Percentiles rank a stretch among this genome's conserved stretches.
Evolutionary conservation across 192 early-diverging fungal genomes (phyloP).

Genomic region (Backusella tarrabulga): DNA sequence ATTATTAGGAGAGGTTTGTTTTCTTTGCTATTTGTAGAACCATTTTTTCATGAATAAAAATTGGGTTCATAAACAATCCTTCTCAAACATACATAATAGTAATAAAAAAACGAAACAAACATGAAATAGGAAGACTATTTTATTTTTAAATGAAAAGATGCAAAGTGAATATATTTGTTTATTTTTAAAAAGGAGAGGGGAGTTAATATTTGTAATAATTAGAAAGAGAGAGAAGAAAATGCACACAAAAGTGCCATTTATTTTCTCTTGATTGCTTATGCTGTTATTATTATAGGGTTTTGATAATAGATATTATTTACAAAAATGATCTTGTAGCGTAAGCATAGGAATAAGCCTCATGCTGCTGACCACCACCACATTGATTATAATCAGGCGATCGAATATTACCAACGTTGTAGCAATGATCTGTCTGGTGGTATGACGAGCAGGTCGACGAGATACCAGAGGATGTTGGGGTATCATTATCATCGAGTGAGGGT

Average conservation of each 20-base stretch:
- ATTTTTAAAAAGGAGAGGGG: background rate
- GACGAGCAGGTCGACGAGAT: constrained; percentile 8
- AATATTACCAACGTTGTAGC: background rate
- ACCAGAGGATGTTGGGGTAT: background rate
- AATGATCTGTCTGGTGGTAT: background rate
- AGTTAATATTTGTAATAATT: background rate
- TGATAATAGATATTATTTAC: background rate
- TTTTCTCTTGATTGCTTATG: background rate
- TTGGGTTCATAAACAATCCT: background rate
- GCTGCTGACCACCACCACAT: background rate
- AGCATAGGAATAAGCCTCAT: constrained; percentile 3
- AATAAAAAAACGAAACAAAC: background rate
- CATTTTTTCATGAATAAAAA: background rate
- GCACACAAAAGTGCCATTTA: background rate
- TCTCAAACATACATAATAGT: background rate
- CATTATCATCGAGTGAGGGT: constrained; percentile 1
- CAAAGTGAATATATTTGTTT: background rate
- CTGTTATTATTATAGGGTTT: background rate
- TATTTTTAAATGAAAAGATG: constrained; percentile 1
- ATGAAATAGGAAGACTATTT: background rate
- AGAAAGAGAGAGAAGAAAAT: background rate
- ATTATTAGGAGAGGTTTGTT: constrained; percentile 17
- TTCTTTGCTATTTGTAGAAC: background rate
- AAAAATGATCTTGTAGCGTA: background rate
- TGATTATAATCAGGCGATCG: background rate